Conservation (phyloP, 78 protist genomes). For the Tieghemostelium lacteum region DNA sequence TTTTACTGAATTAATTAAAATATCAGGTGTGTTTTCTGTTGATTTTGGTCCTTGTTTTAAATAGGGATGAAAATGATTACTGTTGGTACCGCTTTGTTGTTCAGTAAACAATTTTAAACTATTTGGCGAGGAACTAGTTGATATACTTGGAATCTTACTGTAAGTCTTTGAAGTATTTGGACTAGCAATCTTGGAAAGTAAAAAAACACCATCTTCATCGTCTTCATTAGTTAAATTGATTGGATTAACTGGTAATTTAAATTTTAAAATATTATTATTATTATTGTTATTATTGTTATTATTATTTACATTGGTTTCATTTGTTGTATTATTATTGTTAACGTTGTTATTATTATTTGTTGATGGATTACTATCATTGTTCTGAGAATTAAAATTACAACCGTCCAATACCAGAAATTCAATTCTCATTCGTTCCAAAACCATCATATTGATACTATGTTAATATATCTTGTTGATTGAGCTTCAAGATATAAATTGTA, state of each 20-base stretch:
- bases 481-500: no score
- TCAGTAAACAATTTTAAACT: neutral
- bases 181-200: conserved; percentile 26
- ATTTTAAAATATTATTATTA: neutral
- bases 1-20: no score
- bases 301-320: neutral
- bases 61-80: conserved; percentile 6
- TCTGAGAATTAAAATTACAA: neutral
- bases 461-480: no score
- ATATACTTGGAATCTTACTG: neutral
- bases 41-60: conserved; percentile 7
- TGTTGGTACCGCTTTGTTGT: neutral
- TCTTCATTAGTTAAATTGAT: neutral
- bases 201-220: conserved; percentile 51
- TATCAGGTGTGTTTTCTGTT: no score
- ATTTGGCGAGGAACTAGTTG: neutral
- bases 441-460: no score
- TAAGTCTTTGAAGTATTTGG: conserved; percentile 4
- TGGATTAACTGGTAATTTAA: neutral
- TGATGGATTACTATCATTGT: neutral
- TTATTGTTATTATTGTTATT: neutral
- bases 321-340: neutral
- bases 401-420: conserved; percentile 17
- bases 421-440: conserved; percentile 63
- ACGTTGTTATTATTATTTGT: neutral